A percentile compares a stretch with the other conserved stretches of the same genome.
phyloP scores from a whole-genome alignment of 2,329 filamentous ascomycete genomes.

The Trichoderma hamatum region DNA sequence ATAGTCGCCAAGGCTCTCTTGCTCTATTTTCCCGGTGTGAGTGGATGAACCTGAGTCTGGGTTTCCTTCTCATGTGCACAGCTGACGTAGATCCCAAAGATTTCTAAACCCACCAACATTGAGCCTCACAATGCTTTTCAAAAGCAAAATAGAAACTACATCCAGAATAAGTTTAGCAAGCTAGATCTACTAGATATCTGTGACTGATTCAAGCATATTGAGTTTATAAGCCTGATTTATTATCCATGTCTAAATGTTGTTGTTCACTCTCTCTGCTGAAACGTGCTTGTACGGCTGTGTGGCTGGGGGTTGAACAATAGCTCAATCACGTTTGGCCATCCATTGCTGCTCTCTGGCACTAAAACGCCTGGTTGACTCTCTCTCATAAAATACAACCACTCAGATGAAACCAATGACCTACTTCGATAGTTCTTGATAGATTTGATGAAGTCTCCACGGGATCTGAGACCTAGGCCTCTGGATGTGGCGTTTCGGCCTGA shows the following conservation, averaged over 20 bases:
- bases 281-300: no score
- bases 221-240: neutral
- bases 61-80: neutral
- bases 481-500: neutral
- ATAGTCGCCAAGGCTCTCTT: neutral
- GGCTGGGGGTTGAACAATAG: neutral
- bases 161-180: neutral
- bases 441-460: neutral
- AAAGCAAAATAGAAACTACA: neutral
- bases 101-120: slow-evolving; percentile 6
- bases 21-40: neutral
- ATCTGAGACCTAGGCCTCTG: neutral
- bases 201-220: neutral
- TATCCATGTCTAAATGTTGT: neutral
- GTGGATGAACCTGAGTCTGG: neutral
- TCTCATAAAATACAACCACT: neutral
- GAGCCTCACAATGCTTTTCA: slow-evolving; percentile 19
- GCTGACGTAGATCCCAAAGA: neutral
- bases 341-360: neutral
- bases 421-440: neutral
- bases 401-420: neutral
- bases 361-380: neutral
- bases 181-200: neutral
- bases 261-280: no score
- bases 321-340: neutral